Percentiles rank a stretch among this genome's conserved stretches.
These are phyloP conservation scores for Xanthoconium separans DNA, from an alignment of 1,284 basidiomycete genomes.

Conservation along the genomic window DNA sequence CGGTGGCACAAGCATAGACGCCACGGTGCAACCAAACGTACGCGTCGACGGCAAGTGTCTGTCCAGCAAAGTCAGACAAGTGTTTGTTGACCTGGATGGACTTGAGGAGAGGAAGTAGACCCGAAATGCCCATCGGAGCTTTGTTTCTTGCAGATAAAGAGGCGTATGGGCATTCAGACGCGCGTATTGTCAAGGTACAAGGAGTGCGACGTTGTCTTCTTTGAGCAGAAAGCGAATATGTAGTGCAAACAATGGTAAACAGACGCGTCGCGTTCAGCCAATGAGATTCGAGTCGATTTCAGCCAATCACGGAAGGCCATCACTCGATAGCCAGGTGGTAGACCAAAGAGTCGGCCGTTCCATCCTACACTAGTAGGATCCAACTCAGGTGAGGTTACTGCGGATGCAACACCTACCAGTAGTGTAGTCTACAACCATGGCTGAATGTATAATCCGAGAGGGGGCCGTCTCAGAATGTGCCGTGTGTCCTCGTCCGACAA, in stretches of 20 bases:
- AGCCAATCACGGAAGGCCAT: too few species aligned
- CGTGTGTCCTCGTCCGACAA: too few species aligned
- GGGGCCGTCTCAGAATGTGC: too few species aligned
- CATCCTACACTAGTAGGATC: too few species aligned
- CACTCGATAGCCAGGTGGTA: too few species aligned
- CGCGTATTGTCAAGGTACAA: slow-evolving; percentile 3
- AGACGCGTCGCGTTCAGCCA: slow-evolving; percentile 32
- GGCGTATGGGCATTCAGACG: slow-evolving; percentile 2
- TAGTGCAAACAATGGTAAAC: slow-evolving; percentile 28
- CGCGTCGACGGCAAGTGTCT: slow-evolving; percentile 82
- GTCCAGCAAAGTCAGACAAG: slow-evolving; percentile 79
- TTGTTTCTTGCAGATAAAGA: not conserved
- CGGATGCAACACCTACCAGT: too few species aligned
- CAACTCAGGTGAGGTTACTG: too few species aligned
- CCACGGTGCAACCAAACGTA: slow-evolving; percentile 99
- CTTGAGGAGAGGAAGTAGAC: slow-evolving; percentile 91
- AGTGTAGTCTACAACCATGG: too few species aligned
- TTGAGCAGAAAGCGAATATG: not conserved
- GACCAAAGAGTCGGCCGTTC: too few species aligned
- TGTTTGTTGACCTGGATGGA: slow-evolving; percentile 80
- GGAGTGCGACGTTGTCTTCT: not conserved
- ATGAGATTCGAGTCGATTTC: slow-evolving; percentile 9
- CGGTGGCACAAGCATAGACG: slow-evolving; percentile 88
- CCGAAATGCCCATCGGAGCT: slow-evolving; percentile 82
- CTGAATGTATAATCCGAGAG: too few species aligned